Percentiles rank a stretch among this genome's conserved stretches.
phyloP scores from a whole-genome alignment of 148 eudicot species.

The Amaranthus cruentus region DNA sequence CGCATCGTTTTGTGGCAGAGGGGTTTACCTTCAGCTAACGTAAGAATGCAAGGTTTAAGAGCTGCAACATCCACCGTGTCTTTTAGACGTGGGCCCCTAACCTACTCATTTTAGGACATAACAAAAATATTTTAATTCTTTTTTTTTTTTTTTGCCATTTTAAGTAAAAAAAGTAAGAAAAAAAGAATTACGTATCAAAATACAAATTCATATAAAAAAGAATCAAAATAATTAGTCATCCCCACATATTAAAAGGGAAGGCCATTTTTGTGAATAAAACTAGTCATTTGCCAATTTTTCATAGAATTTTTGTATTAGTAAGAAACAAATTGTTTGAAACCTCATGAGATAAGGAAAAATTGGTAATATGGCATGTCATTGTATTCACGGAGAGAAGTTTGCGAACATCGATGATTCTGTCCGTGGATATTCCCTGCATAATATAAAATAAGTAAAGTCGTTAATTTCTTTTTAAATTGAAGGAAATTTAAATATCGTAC shows the following conservation, averaged over 20 bases:
- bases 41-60: constrained; percentile 78
- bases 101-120: constrained; percentile 33
- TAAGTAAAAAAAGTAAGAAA: neutral
- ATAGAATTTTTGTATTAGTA: neutral
- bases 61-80: constrained; percentile 89
- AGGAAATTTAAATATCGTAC: neutral
- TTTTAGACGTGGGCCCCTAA: constrained; percentile 81
- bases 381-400: constrained; percentile 70
- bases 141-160: neutral
- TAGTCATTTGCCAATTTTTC: neutral
- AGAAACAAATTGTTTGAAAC: constrained; percentile 32
- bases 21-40: constrained; percentile 73
- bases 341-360: constrained; percentile 86
- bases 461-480: neutral
- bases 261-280: neutral
- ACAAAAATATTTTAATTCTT: neutral
- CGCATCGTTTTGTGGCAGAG: constrained; percentile 28
- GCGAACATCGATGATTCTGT: constrained; percentile 78
- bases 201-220: neutral
- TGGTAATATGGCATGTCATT: constrained; percentile 68
- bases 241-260: neutral
- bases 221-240: constrained; percentile 1
- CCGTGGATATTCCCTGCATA: constrained; percentile 90
- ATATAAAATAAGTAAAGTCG: neutral
- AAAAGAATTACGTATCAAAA: neutral